These are phyloP conservation scores for Podospora fimiseda DNA, from an alignment of 495 filamentous ascomycete species.

Conservation along the genomic window DNA sequence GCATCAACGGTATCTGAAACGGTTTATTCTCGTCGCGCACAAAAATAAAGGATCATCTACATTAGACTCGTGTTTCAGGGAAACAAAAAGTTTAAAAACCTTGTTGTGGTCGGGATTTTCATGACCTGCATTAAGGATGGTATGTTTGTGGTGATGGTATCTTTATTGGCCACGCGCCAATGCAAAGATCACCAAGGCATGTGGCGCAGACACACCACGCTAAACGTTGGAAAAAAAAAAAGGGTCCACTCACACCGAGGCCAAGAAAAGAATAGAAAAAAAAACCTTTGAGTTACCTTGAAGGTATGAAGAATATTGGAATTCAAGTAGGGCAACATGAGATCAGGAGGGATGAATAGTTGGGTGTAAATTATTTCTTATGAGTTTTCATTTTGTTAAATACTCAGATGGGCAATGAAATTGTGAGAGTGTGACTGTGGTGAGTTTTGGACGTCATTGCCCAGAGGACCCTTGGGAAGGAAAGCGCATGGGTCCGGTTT, in stretches of 20 bases:
- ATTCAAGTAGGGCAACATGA: not conserved
- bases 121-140: not conserved
- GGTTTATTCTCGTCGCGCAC: not conserved
- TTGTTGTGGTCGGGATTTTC: not conserved
- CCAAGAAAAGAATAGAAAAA: no score
- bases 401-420: no score
- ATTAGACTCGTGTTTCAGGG: not conserved
- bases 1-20: not conserved
- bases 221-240: no score
- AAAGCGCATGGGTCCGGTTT: not conserved
- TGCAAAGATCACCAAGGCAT: not conserved
- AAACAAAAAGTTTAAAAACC: not conserved
- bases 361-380: no score
- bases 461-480: not conserved
- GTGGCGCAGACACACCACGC: no score
- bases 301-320: no score
- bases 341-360: not conserved
- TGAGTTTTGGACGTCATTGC: not conserved
- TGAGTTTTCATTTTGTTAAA: no score
- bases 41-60: not conserved
- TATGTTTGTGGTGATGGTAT: not conserved
- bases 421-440: not conserved
- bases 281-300: no score
- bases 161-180: not conserved
- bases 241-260: no score